Conservation (phyloP, 495 filamentous ascomycete genomes). For the Hypoxylon subgilvum region DNA sequence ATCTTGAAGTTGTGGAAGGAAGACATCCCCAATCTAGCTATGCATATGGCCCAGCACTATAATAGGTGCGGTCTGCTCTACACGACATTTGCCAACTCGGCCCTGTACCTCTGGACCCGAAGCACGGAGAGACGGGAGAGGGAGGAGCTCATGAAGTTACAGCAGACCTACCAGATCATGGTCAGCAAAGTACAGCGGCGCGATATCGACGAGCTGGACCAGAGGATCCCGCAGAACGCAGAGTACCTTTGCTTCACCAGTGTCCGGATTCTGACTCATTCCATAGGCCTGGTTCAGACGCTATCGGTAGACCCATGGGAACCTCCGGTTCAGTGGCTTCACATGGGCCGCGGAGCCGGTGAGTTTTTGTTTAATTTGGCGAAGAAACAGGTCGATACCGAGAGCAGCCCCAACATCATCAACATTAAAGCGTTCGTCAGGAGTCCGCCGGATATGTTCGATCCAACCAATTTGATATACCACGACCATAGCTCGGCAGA, state of each 20-base stretch:
- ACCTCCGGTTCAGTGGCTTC: conserved; percentile 42
- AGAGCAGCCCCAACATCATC: conserved; percentile 21
- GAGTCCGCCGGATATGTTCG: conserved; percentile 34
- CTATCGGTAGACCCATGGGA: conserved; percentile 42
- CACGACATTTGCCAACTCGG: conserved; percentile 42
- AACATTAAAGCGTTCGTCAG: conserved; percentile 31
- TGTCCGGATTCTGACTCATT: conserved; percentile 41
- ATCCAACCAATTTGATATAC: conserved; percentile 32
- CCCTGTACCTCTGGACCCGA: conserved; percentile 43
- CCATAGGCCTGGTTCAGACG: conserved; percentile 42
- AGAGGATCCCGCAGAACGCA: conserved; percentile 24
- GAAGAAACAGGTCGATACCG: conserved; percentile 19
- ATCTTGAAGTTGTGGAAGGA: conserved; percentile 33
- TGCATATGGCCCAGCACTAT: conserved; percentile 38
- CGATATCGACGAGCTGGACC: conserved; percentile 30
- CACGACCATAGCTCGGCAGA: conserved; percentile 36
- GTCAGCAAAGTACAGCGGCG: conserved; percentile 39
- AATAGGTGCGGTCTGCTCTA: conserved; percentile 47
- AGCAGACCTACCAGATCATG: conserved; percentile 41
- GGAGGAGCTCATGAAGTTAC: conserved; percentile 38
- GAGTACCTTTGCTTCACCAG: conserved; percentile 41
- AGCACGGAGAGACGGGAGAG: conserved; percentile 40
- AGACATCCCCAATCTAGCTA: conserved; percentile 40
- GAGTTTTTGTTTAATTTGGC: conserved; percentile 38
- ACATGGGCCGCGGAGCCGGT: conserved; percentile 41